Evolutionary conservation across 1,284 basidiomycete genomes (phyloP).

Genomic region (Cutaneotrichosporon arboriforme): DNA sequence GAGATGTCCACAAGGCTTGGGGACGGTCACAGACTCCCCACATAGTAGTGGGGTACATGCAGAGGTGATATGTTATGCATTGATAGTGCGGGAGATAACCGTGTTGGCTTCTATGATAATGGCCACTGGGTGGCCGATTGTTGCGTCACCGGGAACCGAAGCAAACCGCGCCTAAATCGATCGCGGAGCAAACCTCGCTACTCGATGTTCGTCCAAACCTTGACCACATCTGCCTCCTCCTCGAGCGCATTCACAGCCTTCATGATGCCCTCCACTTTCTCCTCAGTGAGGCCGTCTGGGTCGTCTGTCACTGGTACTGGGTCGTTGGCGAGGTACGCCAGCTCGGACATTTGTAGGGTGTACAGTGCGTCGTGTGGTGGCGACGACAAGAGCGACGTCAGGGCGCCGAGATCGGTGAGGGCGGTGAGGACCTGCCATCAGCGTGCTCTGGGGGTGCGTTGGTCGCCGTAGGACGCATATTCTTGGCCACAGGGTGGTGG

Average conservation of each 20-base stretch:
- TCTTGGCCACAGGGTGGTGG: too few relatives aligned
- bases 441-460: too few relatives aligned
- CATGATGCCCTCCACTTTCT: constrained; percentile 28
- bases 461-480: too few relatives aligned
- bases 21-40: too few relatives aligned
- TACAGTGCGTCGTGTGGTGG: constrained; percentile 21
- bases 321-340: constrained; percentile 35
- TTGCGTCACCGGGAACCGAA: background rate
- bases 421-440: constrained; percentile 30
- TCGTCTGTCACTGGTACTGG: constrained; percentile 27
- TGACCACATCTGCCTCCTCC: constrained; percentile 41
- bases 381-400: constrained; percentile 23
- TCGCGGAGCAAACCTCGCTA: background rate
- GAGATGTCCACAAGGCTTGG: too few relatives aligned
- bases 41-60: too few relatives aligned
- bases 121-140: background rate
- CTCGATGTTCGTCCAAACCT: constrained; percentile 45
- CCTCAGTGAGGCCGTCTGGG: constrained; percentile 28
- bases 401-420: constrained; percentile 25
- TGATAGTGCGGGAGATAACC: background rate
- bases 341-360: constrained; percentile 29
- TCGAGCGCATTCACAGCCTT: constrained; percentile 35
- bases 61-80: too few relatives aligned
- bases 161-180: background rate
- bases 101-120: too few relatives aligned